A percentile compares a stretch with the other conserved stretches of the same genome.
Conservation (phyloP, 495 filamentous ascomycete genomes). For the Rhypophila decipiens region DNA sequence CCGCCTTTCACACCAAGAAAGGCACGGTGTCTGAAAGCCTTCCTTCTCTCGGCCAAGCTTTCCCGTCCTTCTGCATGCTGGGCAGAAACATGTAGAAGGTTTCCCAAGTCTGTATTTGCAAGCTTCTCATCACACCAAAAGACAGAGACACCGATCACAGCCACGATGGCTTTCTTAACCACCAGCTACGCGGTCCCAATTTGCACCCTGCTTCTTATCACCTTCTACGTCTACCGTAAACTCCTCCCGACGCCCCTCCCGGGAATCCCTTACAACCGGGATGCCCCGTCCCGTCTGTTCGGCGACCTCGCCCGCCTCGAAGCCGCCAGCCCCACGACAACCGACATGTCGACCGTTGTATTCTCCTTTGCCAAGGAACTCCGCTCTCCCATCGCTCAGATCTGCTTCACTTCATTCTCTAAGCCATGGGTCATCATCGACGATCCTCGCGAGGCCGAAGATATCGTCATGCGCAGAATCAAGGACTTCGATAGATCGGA, state of each 20-base stretch:
- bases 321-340: conserved; percentile 2
- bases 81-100: no score
- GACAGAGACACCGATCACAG: no score
- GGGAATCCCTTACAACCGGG: conserved; percentile 29
- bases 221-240: background rate
- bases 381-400: conserved; percentile 19
- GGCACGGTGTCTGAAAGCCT: no score
- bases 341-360: conserved; percentile 5
- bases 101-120: no score
- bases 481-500: conserved; percentile 24
- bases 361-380: conserved; percentile 12
- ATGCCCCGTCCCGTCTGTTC: conserved; percentile 14
- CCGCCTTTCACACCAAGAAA: no score
- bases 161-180: no score
- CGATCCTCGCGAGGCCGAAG: conserved; percentile 21
- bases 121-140: no score
- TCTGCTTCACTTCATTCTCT: conserved; percentile 16
- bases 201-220: background rate
- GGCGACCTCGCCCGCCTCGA: conserved; percentile 26
- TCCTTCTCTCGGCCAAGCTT: no score
- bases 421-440: conserved; percentile 19
- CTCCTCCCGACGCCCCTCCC: conserved; percentile 17
- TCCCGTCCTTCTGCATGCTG: no score
- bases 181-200: no score
- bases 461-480: conserved; percentile 21